These are phyloP conservation scores for Apostasia ramifera DNA, from an alignment of 106 monocot genomes.

Conservation along the genomic window DNA sequence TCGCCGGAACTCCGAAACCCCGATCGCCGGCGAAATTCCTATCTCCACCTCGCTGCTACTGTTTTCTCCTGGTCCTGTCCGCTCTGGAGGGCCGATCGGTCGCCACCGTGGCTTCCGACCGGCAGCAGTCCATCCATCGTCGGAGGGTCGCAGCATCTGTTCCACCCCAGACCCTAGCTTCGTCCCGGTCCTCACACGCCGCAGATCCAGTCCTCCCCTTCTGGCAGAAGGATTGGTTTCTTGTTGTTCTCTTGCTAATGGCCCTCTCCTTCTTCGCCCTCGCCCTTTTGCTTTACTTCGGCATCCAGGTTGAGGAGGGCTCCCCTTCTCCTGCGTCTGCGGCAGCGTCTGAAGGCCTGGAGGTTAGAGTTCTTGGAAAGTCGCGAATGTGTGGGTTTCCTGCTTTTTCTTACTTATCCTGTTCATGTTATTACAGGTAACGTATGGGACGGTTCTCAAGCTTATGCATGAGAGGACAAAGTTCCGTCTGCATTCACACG, in stretches of 20 bases:
- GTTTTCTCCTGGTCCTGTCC: neutral
- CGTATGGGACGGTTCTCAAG: slow-evolving; percentile 63
- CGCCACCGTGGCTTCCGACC: slow-evolving; percentile 45
- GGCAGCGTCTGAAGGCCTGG: slow-evolving; percentile 27
- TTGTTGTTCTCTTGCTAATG: slow-evolving; percentile 40
- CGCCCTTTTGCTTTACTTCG: slow-evolving; percentile 34
- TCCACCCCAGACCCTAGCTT: slow-evolving; percentile 3
- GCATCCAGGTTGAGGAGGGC: slow-evolving; percentile 27
- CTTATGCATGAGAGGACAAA: slow-evolving; percentile 88
- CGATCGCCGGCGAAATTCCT: neutral
- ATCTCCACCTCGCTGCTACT: neutral
- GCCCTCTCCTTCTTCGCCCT: slow-evolving; percentile 35
- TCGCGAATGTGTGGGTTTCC: neutral
- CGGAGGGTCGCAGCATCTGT: slow-evolving; percentile 21
- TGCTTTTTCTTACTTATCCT: slow-evolving; percentile 3
- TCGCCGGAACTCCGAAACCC: too few species aligned
- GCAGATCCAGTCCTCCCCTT: slow-evolving; percentile 22
- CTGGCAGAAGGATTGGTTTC: slow-evolving; percentile 51
- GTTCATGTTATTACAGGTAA: slow-evolving; percentile 28
- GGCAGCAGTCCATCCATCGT: slow-evolving; percentile 36
- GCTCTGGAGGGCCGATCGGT: slow-evolving; percentile 28
- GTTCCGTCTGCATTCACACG: slow-evolving; percentile 77
- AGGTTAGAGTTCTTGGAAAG: slow-evolving; percentile 20
- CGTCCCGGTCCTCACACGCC: neutral
- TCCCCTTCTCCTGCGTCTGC: slow-evolving; percentile 12